These are phyloP conservation scores for Serendipita sp. DNA, from an alignment of 768 basidiomycete genomes.

Conservation along the genomic window DNA sequence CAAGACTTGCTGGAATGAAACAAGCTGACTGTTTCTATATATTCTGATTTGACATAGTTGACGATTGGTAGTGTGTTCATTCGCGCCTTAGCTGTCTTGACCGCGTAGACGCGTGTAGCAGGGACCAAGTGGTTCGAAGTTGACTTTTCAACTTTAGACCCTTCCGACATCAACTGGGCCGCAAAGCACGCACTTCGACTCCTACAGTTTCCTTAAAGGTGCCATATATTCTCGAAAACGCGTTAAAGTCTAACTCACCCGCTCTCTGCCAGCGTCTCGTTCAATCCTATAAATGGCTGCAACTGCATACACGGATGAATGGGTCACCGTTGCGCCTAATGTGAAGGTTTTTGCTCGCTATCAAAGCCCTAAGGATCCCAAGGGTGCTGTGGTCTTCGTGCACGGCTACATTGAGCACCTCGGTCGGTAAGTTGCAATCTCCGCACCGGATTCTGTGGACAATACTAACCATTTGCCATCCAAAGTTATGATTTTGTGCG, in stretches of 20 bases:
- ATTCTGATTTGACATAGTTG: conserved; percentile 34
- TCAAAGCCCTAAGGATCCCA: background rate
- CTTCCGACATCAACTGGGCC: no score
- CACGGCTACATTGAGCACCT: conserved; percentile 3
- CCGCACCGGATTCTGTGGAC: background rate
- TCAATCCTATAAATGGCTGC: background rate
- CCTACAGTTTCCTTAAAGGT: no score
- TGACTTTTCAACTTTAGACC: no score
- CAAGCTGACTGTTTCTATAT: conserved; percentile 61
- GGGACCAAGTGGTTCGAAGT: no score
- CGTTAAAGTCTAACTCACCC: no score
- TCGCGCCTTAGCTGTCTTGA: background rate
- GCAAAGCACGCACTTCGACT: no score
- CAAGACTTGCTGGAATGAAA: conserved; percentile 13
- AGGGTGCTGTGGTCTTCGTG: background rate
- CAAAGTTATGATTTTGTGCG: background rate
- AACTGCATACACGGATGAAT: background rate
- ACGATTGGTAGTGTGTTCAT: conserved; percentile 4
- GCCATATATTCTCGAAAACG: no score
- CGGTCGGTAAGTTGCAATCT: background rate
- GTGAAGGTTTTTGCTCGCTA: background rate
- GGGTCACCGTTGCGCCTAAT: background rate
- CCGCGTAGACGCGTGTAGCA: no score
- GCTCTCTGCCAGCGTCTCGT: no score
- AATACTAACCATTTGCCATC: background rate